Conservation (phyloP, 805 yeast species). For the Candida andamanensis region DNA sequence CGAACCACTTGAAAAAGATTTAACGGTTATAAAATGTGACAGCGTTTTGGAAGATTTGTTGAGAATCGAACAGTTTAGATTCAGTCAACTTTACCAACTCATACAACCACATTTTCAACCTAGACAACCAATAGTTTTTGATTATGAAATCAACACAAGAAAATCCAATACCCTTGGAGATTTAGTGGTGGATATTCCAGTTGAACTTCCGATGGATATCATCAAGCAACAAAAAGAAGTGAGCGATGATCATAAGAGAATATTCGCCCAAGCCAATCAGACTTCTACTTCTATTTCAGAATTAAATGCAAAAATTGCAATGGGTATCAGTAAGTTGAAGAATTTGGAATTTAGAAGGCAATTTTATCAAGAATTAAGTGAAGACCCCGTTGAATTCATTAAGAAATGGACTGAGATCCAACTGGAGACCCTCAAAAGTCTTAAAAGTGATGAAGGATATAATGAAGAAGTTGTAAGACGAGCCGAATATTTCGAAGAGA, state of each 20-base stretch:
- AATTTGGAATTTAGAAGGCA: constrained; percentile 62
- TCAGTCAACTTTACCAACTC: constrained; percentile 68
- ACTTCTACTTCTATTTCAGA: constrained; percentile 41
- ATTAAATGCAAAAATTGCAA: constrained; percentile 37
- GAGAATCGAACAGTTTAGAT: constrained; percentile 50
- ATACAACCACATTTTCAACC: constrained; percentile 71
- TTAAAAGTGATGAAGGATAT: constrained; percentile 85
- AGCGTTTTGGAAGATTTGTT: constrained; percentile 42
- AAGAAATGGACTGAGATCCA: constrained; percentile 74
- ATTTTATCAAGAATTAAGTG: constrained; percentile 68
- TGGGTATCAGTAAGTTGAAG: constrained; percentile 50
- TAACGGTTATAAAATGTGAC: constrained; percentile 37
- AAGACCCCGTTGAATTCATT: constrained; percentile 74
- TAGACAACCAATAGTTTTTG: constrained; percentile 71
- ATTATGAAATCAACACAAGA: constrained; percentile 72
- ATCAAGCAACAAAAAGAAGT: constrained; percentile 34
- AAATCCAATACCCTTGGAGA: constrained; percentile 78
- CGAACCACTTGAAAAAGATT: constrained; percentile 26
- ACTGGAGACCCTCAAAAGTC: constrained; percentile 75
- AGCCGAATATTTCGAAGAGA: constrained; percentile 73
- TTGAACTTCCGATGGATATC: constrained; percentile 35
- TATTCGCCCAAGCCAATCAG: constrained; percentile 39
- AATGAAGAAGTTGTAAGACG: constrained; percentile 85
- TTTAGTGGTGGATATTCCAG: constrained; percentile 63
- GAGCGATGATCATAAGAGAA: constrained; percentile 30